Percentiles rank a stretch among this genome's conserved stretches.
These are phyloP conservation scores for Gypsophila paniculata DNA, from an alignment of 179 eudicot species.

Conservation along the genomic window DNA sequence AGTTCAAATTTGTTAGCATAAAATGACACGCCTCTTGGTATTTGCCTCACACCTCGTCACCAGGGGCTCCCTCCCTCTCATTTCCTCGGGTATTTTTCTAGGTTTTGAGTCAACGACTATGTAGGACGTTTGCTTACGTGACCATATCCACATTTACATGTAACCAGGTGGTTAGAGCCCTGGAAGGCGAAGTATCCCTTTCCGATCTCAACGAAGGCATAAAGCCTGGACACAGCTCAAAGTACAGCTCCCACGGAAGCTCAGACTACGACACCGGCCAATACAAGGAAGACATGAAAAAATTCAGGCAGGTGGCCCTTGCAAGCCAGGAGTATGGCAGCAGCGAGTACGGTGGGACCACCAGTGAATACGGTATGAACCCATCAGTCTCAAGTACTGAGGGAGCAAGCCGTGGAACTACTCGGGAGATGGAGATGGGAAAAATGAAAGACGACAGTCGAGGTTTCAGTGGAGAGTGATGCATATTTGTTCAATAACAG, in stretches of 20 bases:
- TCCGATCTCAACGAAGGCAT: slow-evolving; percentile 83
- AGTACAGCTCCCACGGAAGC: slow-evolving; percentile 72
- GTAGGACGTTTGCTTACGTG: neutral
- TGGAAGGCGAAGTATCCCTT: slow-evolving; percentile 86
- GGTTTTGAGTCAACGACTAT: neutral
- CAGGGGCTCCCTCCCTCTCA: too few relatives aligned
- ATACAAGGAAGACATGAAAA: slow-evolving; percentile 74
- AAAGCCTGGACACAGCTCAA: slow-evolving; percentile 80
- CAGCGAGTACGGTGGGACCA: slow-evolving; percentile 72
- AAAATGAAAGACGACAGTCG: slow-evolving; percentile 41
- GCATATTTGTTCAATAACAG: neutral
- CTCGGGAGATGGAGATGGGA: slow-evolving; percentile 59
- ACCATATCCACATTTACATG: neutral
- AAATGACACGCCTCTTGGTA: too few relatives aligned
- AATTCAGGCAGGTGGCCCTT: slow-evolving; percentile 66
- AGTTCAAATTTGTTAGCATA: too few relatives aligned
- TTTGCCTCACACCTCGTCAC: too few relatives aligned
- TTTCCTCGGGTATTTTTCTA: neutral
- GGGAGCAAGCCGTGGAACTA: slow-evolving; percentile 44
- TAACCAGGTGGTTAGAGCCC: slow-evolving; percentile 81
- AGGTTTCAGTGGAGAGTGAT: slow-evolving; percentile 38
- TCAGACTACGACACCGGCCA: slow-evolving; percentile 72
- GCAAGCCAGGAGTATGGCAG: slow-evolving; percentile 63
- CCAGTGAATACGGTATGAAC: slow-evolving; percentile 75
- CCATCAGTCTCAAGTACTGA: slow-evolving; percentile 75